Percentiles rank a stretch among this genome's conserved stretches.
These are phyloP conservation scores for Xylaria sp. DNA, from an alignment of 2,329 filamentous ascomycete genomes.

Conservation along the genomic window DNA sequence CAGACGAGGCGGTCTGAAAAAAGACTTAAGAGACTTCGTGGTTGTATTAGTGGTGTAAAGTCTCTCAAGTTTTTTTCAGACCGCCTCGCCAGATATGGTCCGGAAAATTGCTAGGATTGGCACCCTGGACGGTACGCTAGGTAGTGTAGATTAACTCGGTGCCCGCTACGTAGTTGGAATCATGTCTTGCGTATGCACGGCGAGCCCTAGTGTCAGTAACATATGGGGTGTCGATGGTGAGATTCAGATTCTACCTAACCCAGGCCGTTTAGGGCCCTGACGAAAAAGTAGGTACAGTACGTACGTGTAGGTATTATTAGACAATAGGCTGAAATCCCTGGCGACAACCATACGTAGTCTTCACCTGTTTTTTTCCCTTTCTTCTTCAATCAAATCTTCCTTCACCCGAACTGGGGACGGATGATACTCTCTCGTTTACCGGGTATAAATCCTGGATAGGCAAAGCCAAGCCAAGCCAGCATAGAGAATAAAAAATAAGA, in stretches of 20 bases:
- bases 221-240: constrained; percentile 2
- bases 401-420: constrained; percentile 6
- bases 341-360: neutral
- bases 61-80: too few species aligned
- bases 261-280: neutral
- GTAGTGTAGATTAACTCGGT: neutral
- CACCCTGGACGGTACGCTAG: constrained; percentile 7
- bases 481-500: neutral
- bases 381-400: neutral
- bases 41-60: too few species aligned
- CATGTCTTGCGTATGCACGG: constrained; percentile 11
- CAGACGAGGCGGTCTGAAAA: too few species aligned
- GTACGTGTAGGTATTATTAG: constrained; percentile 12
- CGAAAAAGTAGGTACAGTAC: neutral
- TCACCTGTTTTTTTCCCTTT: neutral
- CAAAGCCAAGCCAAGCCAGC: constrained; percentile 5
- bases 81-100: too few species aligned
- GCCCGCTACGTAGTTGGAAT: neutral
- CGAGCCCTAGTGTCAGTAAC: neutral
- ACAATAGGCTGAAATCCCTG: constrained; percentile 31
- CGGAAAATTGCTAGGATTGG: constrained; percentile 10
- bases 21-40: too few species aligned
- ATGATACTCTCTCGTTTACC: constrained; percentile 28
- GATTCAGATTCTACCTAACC: constrained; percentile 22
- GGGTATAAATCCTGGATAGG: constrained; percentile 18